Conservation (phyloP, 352 stramenopile species). For the Globisporangium rhizosaccharum region DNA sequence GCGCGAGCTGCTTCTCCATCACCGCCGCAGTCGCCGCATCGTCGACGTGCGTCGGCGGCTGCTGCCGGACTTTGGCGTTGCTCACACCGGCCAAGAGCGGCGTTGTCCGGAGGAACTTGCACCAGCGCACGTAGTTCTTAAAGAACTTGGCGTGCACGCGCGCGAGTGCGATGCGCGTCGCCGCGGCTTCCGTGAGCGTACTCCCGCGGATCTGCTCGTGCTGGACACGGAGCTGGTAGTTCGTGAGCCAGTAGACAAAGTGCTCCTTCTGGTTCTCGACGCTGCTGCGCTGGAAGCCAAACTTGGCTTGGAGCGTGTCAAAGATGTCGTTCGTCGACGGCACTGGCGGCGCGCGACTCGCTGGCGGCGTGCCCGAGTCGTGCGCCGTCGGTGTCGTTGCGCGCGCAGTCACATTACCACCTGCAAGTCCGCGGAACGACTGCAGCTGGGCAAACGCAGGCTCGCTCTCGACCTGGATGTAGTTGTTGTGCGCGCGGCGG, state of each 20-base stretch:
- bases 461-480: slow-evolving; percentile 67
- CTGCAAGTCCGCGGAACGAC: slow-evolving; percentile 40
- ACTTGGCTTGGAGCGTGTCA: slow-evolving; percentile 71
- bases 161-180: slow-evolving; percentile 44
- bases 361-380: slow-evolving; percentile 3
- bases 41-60: slow-evolving; percentile 36
- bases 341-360: slow-evolving; percentile 8
- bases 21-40: slow-evolving; percentile 30
- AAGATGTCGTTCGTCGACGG: slow-evolving; percentile 45
- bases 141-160: slow-evolving; percentile 83
- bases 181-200: slow-evolving; percentile 30
- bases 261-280: slow-evolving; percentile 86
- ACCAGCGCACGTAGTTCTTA: slow-evolving; percentile 93
- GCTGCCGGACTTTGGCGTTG: slow-evolving; percentile 3
- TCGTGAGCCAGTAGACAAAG: slow-evolving; percentile 78
- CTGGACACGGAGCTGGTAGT: slow-evolving; percentile 72
- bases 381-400: slow-evolving; percentile 6
- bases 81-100: slow-evolving; percentile 23
- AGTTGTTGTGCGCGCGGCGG: slow-evolving; percentile 57
- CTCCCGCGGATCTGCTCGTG: slow-evolving; percentile 27
- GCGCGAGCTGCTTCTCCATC: slow-evolving; percentile 69
- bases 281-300: slow-evolving; percentile 73
- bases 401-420: not conserved
- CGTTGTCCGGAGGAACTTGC: slow-evolving; percentile 85
- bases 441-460: slow-evolving; percentile 50